Evolutionary conservation across 768 basidiomycete species (phyloP).

Genomic region (Boletus vermiculosoides): DNA sequence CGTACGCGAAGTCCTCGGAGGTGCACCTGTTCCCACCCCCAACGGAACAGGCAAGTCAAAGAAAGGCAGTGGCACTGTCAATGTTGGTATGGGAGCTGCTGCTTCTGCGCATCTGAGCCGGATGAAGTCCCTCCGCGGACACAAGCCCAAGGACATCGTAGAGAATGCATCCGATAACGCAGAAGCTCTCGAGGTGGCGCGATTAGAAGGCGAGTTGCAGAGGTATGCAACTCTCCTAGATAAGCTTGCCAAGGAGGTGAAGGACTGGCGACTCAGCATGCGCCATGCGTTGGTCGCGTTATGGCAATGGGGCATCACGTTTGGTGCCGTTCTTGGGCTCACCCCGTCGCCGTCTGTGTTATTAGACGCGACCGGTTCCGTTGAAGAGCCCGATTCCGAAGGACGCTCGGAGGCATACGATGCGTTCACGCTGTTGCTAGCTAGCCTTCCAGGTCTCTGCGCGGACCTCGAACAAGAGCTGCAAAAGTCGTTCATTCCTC

Average conservation of each 20-base stretch:
- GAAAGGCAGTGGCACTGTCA: constrained; percentile 40
- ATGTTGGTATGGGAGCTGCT: constrained; percentile 44
- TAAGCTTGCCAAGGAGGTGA: constrained; percentile 57
- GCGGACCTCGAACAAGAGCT: constrained; percentile 53
- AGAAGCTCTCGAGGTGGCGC: constrained; percentile 52
- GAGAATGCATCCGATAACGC: constrained; percentile 34
- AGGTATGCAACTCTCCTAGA: constrained; percentile 56
- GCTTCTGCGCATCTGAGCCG: constrained; percentile 58
- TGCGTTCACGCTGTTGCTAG: constrained; percentile 63
- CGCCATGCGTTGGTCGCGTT: constrained; percentile 49
- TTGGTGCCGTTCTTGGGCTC: constrained; percentile 67
- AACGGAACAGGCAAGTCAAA: constrained; percentile 40
- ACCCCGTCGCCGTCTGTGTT: constrained; percentile 35
- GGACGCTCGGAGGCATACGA: constrained; percentile 61
- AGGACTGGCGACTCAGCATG: constrained; percentile 61
- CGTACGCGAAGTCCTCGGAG: constrained; percentile 67
- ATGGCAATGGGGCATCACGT: constrained; percentile 60
- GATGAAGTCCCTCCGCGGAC: constrained; percentile 52
- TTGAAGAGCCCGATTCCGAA: constrained; percentile 22
- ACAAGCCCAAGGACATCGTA: constrained; percentile 32
- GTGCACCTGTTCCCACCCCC: constrained; percentile 34
- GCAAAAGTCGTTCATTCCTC: constrained; percentile 52
- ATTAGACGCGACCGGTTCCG: constrained; percentile 6
- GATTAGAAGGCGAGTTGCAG: constrained; percentile 56
- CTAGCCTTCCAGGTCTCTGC: constrained; percentile 52